Conservation (phyloP, 345 rosid genomes). For the Eucalyptus caleyi region DNA sequence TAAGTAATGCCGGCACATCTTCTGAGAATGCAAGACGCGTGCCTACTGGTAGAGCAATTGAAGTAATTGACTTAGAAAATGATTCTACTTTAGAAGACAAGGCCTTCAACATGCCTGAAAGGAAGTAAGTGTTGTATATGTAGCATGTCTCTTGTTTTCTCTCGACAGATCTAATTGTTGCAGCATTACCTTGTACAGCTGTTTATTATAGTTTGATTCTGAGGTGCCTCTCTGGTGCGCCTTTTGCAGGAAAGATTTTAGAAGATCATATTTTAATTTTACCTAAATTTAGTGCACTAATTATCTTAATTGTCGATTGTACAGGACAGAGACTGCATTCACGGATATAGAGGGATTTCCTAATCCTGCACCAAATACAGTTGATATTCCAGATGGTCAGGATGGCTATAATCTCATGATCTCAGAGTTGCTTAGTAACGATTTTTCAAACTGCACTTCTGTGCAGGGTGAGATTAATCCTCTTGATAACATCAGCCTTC, state of each 20-base stretch:
- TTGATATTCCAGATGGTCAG: conserved; percentile 44
- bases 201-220: background rate
- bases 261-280: background rate
- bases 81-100: conserved; percentile 54
- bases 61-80: conserved; percentile 83
- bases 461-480: conserved; percentile 39
- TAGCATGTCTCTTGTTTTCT: background rate
- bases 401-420: conserved; percentile 72
- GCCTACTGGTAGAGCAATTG: conserved; percentile 54
- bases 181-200: background rate
- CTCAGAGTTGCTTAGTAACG: conserved; percentile 53
- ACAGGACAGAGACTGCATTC: conserved; percentile 59
- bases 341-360: conserved; percentile 26
- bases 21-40: conserved; percentile 29
- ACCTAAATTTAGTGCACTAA: background rate
- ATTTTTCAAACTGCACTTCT: conserved; percentile 41
- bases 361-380: conserved; percentile 15
- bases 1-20: conserved; percentile 47
- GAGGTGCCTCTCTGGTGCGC: background rate
- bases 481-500: conserved; percentile 43
- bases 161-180: background rate
- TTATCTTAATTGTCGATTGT: background rate
- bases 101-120: conserved; percentile 29
- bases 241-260: background rate
- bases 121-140: conserved; percentile 36